Evolutionary conservation across 768 basidiomycete species (phyloP), one percentile per base, ranked within the genome.

Genomic region (Boletus rubropictus): DNA sequence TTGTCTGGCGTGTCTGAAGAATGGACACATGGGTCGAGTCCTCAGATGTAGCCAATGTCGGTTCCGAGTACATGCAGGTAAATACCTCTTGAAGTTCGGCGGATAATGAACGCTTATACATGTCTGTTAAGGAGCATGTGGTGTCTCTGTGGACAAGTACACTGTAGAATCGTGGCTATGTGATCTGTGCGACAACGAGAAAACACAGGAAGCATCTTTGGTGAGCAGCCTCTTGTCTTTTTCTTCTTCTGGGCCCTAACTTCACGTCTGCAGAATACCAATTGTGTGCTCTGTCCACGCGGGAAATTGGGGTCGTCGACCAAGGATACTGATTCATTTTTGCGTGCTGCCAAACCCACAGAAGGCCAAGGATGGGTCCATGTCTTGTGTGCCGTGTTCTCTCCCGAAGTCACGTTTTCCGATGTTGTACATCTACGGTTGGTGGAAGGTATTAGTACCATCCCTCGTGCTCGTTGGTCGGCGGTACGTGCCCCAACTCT

Each of bases 351-450:
- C 61, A 95, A 94, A 60, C 89, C 89, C 7, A 95, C 93, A 0
- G 93, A 96, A 70, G 89, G 90, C 9, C 86, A 90, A 64, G 84
- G 86, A 46, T 96, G 93, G 93, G 83, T 82, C 0, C 95, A 98
- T 62, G 74, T 93, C 27, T 68, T 96, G 4, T 98, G 95, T 69
- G 80, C 93, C 3, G 81, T 89, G 1, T 97, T 91, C 69, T 79
- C 82, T 24, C 84, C 85, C 4, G 94, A 97, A 58, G 69, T 93
- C n/a, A 75, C 70, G 4, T 95, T 87, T 63, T 82, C 87, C 20
- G 86, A 94, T 57, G 79, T 89, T 0, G 61, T 72, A 6, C 77
- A 77, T 12, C 70, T 97, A 37, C 81, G 84, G 31, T 67, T 84
- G n/a, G 88, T 88, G 7, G 95, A 98, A 66, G 92, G 90, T 22